Base-by-base conservation (phyloP, 495 filamentous ascomycete species). In the Penicillium flavigenum region DNA sequence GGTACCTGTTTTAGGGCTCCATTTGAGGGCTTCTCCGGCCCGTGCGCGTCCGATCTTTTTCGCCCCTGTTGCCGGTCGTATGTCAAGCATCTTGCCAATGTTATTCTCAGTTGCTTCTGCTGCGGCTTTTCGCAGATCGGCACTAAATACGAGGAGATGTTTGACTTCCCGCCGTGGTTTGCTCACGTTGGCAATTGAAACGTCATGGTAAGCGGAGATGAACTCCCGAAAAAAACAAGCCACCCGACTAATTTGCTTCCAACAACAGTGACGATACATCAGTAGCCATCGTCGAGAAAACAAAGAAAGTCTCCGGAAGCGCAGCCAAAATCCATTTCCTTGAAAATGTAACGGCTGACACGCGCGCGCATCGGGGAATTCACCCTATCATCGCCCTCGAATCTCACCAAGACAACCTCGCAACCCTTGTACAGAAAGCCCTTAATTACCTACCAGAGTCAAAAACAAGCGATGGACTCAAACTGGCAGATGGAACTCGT, bases 181-280 rank as follows among this genome's bases (percentile, higher is more conserved):
- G 44, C 69, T 89, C 16, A 92, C 89, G 0, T 85, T 98, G 34
- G 93, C 90, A 17, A 96, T 98, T 67, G 93, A 98, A 76, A 90
- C 89, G 16, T 96, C 92, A n/a, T 98, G 87, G 82, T 85, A 66
- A 56, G 68, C 46, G 9, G 53, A 29, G 32, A 14, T 46, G 19
- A 10, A n/a, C 22, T 38, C 5, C n/a, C 3, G 22, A 20, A 24
- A 31, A 38, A 20, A 20, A 26, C 42, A 45, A 38, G 36, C 16
- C 20, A 29, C 32, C 32, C 47, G 45, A 38, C 57, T 61, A 58
- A 73, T 38, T 32, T 44, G 14, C n/a, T 36, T 7, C 57, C 36
- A 20, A 19, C 5, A 43, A 44, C 57, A 86, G 90, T 78, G 94
- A 98, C 72, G 94, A 98, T 75, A 96, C 93, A 1, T 93, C 89